Evolutionary conservation across 352 stramenopile genomes (phyloP).

Genomic region (Pythium monospermum): DNA sequence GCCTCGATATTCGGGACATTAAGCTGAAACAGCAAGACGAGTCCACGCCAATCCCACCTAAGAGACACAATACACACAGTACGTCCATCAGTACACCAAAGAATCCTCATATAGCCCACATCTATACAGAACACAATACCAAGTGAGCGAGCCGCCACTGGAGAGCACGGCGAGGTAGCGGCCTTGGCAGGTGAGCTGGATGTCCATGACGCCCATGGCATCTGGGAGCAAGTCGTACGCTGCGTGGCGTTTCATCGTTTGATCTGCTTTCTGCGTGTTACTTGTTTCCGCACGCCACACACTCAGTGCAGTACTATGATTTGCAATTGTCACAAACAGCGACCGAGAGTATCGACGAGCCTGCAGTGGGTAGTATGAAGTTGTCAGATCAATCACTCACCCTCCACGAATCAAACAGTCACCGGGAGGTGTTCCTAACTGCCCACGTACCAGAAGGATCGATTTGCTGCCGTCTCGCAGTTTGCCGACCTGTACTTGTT

Average conservation of each 20-base stretch:
- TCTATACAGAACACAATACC: constrained; percentile 3
- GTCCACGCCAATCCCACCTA: constrained; percentile 24
- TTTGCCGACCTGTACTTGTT: constrained; percentile 15
- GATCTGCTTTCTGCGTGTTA: constrained; percentile 3
- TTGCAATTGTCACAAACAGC: constrained; percentile 23
- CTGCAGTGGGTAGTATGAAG: constrained; percentile 7
- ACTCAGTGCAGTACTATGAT: constrained; percentile 17
- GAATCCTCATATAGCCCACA: not conserved
- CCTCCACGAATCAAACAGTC: not conserved
- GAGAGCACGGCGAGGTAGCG: constrained; percentile 19
- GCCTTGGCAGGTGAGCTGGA: constrained; percentile 2
- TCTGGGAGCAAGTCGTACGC: constrained; percentile 4
- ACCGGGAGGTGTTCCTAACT: not conserved
- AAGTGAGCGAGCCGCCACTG: constrained; percentile 3
- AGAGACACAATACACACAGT: not conserved
- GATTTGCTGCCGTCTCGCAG: constrained; percentile 5
- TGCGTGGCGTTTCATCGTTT: constrained; percentile 2
- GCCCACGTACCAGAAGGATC: constrained; percentile 18
- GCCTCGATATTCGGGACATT: not conserved
- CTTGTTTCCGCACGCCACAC: constrained; percentile 18
- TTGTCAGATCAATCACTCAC: not conserved
- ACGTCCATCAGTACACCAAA: not conserved
- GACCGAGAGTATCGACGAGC: constrained; percentile 15
- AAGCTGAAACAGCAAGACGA: constrained; percentile 11
- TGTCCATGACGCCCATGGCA: constrained; percentile 6